A percentile compares a stretch with the other conserved stretches of the same genome.
Evolutionary conservation across 1,284 basidiomycete genomes (phyloP).

Genomic region (Leccinum pseudoinsigne): DNA sequence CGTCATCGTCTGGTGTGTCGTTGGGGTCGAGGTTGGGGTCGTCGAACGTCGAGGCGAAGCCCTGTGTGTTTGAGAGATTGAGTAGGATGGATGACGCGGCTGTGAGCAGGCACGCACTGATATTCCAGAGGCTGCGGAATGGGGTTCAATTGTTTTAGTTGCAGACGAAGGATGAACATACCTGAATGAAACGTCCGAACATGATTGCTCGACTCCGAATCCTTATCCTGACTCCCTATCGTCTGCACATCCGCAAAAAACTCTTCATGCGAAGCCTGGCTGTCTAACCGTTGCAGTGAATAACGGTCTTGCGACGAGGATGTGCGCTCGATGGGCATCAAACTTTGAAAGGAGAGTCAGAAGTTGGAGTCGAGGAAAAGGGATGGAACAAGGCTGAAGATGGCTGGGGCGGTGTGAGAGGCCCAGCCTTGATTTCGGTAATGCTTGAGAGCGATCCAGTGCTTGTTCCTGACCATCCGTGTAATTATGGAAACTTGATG

Average conservation of each 20-base stretch:
- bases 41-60: constrained; percentile 26
- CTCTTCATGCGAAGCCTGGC: constrained; percentile 2
- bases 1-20: constrained; percentile 24
- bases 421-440: neutral
- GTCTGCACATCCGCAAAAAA: constrained; percentile 16
- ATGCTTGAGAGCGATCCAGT: neutral
- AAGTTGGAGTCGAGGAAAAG: neutral
- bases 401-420: constrained; percentile 12
- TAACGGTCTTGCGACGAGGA: constrained; percentile 15
- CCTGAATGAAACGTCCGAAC: constrained; percentile 22
- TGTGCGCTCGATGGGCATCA: constrained; percentile 26
- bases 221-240: constrained; percentile 29
- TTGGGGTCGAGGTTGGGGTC: constrained; percentile 52
- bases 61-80: neutral
- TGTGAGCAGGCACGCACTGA: constrained; percentile 17
- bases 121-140: constrained; percentile 16
- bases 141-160: neutral
- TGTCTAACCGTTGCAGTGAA: constrained; percentile 19
- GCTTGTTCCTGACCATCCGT: neutral
- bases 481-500: neutral
- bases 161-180: constrained; percentile 9
- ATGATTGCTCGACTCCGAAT: constrained; percentile 15
- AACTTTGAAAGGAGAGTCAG: constrained; percentile 1
- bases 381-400: neutral
- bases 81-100: neutral